Base-by-base conservation (phyloP, 805 yeast species). In the Teunomyces atbi region DNA sequence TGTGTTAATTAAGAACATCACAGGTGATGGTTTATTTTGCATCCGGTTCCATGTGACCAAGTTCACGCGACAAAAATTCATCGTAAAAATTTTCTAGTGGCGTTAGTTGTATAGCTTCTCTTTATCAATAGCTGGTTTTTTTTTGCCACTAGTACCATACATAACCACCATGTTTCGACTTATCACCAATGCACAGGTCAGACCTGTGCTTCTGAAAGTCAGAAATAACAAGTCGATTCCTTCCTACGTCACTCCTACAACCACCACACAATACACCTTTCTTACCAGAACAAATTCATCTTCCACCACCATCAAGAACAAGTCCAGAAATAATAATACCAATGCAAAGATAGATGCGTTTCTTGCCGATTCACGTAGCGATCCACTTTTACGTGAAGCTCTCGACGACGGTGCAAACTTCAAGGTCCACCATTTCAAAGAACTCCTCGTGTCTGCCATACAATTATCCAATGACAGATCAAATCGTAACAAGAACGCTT, bases 191-290 rank as follows among this genome's bases (percentile, higher is more conserved):
- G 64, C 74, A 15, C 68, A 59, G 45, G 52, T 71, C 41, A 62
- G 71, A 48, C 74, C 75, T 10, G 70, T 55, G 21, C 57, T 70
- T 42, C 68, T 62, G 58, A 69, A 70, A 47, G 71, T 70, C 28
- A 61, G 69, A 46, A 56, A 58, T 38, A 65, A 62, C 48, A 53
- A 57, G 21, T 41, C 49, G n/a, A 44, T 37, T 18, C 41, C 54
- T 4, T 40, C 46, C 11, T n/a, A 37, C 7, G 45, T 26, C 5
- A 40, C 35, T 27, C 30, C 45, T 12, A n/a, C 33, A 7, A 23
- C 40, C 6, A 18, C 27, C 4, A 13, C 38, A 3, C 42, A 35
- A 16, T 36, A 21, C 35, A 30, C 47, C 23, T 23, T 30, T n/a
- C 33, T 58, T 44, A 42, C 50, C 23, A 52, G 66, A 52, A 52